Base-by-base conservation (phyloP, 352 stramenopile species). In the Globisporangium barbulae region DNA sequence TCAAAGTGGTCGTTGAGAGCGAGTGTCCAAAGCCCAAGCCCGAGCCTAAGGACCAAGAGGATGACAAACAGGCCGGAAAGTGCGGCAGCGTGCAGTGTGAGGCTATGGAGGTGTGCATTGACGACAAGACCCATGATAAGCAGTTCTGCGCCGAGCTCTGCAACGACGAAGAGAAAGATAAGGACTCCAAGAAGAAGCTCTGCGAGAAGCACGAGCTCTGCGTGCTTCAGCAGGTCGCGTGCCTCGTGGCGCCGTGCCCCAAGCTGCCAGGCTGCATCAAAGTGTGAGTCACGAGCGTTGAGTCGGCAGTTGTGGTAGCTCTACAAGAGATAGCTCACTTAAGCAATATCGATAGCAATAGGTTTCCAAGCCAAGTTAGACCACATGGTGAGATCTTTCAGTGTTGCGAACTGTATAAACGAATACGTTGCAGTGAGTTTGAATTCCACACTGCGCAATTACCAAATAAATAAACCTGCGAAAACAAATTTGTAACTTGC, bases 1-100 rank as follows among this genome's bases (percentile, higher is more conserved):
- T 74, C 48, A 53, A 21, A 10, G 49, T 68, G n/a, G 42, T 59
- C 41, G 13, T 19, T n/a, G 5, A 47, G 22, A 6, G 53, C 25
- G 48, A 62, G 59, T 64, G 59, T 21, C 35, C n/a, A 19, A 10
- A 6, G 5, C 49, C 49, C 22, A 8, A 21, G 6, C 49, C 49
- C 22, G 3, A 21, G 6, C 49, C 15, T 12, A 55, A 25, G 17
- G 15, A 28, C 22, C 19, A 35, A 15, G 12, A 4, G 17, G 17
- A 13, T 17, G 49, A 21, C n/a, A 52, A 52, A 8, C 15, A 12
- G 19, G 45, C n/a, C 6, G 50, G 9, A 2, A 56, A 19, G 50
- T 56, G 50, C 30, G 50, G 50, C 5, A 10, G 2, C 17, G 9
- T 28, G 17, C 31, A 56, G 13, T 56, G 50, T 30, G 10, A 56